phyloP scores from a whole-genome alignment of 352 stramenopile genomes.

The Phytophthora hybrid region DNA sequence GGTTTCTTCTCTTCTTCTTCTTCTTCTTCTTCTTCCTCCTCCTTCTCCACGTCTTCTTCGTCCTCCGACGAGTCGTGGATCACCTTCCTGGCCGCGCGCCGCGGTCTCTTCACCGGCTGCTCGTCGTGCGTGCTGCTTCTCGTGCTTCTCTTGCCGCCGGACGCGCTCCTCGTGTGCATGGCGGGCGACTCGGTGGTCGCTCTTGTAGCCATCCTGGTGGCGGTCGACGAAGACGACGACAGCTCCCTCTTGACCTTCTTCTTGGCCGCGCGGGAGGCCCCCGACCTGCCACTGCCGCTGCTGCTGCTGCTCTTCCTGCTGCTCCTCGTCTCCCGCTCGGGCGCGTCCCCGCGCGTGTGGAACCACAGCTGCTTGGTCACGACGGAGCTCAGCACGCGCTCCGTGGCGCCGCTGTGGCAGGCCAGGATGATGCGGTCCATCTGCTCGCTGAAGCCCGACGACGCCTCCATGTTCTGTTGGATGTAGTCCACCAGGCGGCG shows the following conservation, averaged over 20 bases:
- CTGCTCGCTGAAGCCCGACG: conserved; percentile 60
- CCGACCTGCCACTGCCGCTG: neutral
- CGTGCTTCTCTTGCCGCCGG: conserved; percentile 24
- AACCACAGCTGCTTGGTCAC: conserved; percentile 79
- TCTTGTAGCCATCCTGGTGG: conserved; percentile 9
- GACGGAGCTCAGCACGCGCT: conserved; percentile 60
- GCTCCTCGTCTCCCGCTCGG: conserved; percentile 10
- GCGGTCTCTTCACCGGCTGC: conserved; percentile 37
- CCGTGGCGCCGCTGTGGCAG: conserved; percentile 65
- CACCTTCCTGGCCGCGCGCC: conserved; percentile 31
- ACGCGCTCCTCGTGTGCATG: conserved; percentile 29
- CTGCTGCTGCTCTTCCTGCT: conserved; percentile 5
- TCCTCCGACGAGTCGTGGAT: conserved; percentile 32
- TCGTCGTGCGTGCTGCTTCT: conserved; percentile 12
- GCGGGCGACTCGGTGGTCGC: conserved; percentile 26
- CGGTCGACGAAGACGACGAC: neutral
- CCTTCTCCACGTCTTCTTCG: neutral
- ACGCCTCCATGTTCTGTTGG: conserved; percentile 66
- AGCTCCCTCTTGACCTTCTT: conserved; percentile 28
- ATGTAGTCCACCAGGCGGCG: conserved; percentile 72
- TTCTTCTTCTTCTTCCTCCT: neutral
- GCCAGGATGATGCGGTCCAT: conserved; percentile 79
- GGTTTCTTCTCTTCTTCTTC: conserved; percentile 27
- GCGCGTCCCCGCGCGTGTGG: conserved; percentile 27
- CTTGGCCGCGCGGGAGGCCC: conserved; percentile 7